Base-by-base conservation (phyloP, 768 basidiomycete species). In the Russula sp. region DNA sequence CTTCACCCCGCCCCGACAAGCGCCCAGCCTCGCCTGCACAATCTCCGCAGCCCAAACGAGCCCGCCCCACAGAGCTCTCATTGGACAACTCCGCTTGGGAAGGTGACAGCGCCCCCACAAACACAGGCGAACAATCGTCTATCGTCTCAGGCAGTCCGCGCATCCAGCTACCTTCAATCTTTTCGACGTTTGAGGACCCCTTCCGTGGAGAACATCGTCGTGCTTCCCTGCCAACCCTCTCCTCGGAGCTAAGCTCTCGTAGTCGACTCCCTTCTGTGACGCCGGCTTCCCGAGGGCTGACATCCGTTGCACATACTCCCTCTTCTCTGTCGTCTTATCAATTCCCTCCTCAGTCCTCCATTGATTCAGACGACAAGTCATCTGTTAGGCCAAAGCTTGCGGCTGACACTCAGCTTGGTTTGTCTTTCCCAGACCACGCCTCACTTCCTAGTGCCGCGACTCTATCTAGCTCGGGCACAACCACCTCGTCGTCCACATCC, bases 121-220 rank as follows among this genome's bases (percentile, higher is more conserved):
- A 54, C 63, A 48, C 69, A 38, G 68, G 70, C 62, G 66, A 70
- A 36, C 72, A 75, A 4, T 74, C 79, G 63, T 79, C 79, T 56
- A 69, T 76, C 39, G 72, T 76, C 58, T 68, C 71, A 58, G 79
- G 80, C 69, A 69, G 64, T 67, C 79, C 80, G 59, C 76, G 79
- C 71, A 84, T 88, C 60, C 83, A 86, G 74, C 78, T 90, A 18
- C 88, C 87, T 18, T 86, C 87, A 69, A 87, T 89, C 66, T 87
- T 86, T 66, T 81, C 83, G 36, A 79, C 82, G 35, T 85, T 88
- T 64, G 83, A 85, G 70, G 86, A 86, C 70, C 76, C 78, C 29
- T 73, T 80, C 70, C 72, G 79, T 61, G 74, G 74, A 67, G 84
- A 85, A 47, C 73, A 71, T 57, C 83, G 87, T 58, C 82, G 87